These are phyloP conservation scores for Alternaria consortialis DNA, from an alignment of 2,329 filamentous ascomycete genomes.

Conservation along the genomic window DNA sequence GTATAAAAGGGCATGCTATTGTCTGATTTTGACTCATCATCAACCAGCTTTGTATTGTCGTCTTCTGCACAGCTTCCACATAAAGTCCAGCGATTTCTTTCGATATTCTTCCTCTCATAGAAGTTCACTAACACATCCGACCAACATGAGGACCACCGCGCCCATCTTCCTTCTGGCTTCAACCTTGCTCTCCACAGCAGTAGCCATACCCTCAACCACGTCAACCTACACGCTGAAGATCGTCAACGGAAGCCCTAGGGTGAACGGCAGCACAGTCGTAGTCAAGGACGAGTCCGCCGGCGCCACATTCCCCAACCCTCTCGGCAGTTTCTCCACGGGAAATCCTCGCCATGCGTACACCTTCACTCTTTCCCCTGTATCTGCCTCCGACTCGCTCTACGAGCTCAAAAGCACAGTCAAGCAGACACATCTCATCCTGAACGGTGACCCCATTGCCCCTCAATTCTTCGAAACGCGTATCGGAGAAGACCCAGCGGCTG, in stretches of 20 bases:
- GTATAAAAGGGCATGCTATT: too few species aligned
- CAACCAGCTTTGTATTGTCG: too few species aligned
- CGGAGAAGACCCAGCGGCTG: too few species aligned
- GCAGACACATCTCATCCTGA: too few species aligned
- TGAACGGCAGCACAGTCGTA: background rate
- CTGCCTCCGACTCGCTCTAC: background rate
- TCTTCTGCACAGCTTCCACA: too few species aligned
- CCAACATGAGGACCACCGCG: background rate
- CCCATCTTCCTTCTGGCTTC: background rate
- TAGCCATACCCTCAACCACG: background rate
- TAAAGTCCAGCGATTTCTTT: too few species aligned
- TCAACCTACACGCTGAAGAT: background rate
- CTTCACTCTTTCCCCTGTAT: background rate
- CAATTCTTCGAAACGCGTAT: too few species aligned
- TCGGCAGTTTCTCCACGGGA: background rate
- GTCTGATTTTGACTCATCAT: too few species aligned
- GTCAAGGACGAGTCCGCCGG: background rate
- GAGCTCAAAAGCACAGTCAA: too few species aligned
- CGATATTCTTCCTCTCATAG: too few species aligned
- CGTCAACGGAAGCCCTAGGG: background rate
- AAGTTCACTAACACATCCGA: background rate
- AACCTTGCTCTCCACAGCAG: background rate
- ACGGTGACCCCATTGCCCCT: too few species aligned
- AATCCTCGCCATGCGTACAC: background rate
- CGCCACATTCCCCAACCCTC: background rate